Base-by-base conservation (phyloP, 768 basidiomycete genomes). In the Suillus subluteus region DNA sequence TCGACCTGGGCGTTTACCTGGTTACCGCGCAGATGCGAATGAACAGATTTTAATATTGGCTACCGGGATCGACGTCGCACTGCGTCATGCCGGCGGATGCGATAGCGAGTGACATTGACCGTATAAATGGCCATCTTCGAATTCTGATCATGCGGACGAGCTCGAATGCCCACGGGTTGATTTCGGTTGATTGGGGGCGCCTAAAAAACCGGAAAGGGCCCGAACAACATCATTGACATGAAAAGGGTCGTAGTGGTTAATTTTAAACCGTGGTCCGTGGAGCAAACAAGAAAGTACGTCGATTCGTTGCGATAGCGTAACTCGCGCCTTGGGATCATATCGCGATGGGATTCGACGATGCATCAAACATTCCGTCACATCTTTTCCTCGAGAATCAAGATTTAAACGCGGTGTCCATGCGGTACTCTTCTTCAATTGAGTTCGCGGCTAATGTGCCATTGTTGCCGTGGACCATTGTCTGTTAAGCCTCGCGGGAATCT, bases 61-160 rank as follows among this genome's bases (percentile, higher is more conserved):
- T 11, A 9, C 30, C 21, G 35, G 55, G 55, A 56, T 56, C 55
- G 55, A 56, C 55, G 6, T 35, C 32, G 9, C 30, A 6, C 30
- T 35, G 54, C 32, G 32, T 55, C 55, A 59, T 59, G 16, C 58
- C 58, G 58, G 58, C 58, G 58, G 58, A 38, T 58, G 38, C 23
- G 58, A 58, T 16, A 40, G 3, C 26, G 26, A 26, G 26, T 26
- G 26, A 26, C 26, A 26, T 26, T 26, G 30, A 55, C 54, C 12
- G 54, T 35, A 55, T 30, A 54, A 54, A 30, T 54, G 52, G 52
- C 13, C 26, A 8, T 30, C 52, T 54, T 30, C 52, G 18, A 55
- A 18, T 55, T 55, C 30, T 55, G 30, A 55, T 54, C 15, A 23
- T 50, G 12, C 5, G 23, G 50, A 54, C 26, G n/a, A n/a, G 5